phyloP scores from a whole-genome alignment of 2,329 filamentous ascomycete genomes.

The Sarocladiaceae sp. region DNA sequence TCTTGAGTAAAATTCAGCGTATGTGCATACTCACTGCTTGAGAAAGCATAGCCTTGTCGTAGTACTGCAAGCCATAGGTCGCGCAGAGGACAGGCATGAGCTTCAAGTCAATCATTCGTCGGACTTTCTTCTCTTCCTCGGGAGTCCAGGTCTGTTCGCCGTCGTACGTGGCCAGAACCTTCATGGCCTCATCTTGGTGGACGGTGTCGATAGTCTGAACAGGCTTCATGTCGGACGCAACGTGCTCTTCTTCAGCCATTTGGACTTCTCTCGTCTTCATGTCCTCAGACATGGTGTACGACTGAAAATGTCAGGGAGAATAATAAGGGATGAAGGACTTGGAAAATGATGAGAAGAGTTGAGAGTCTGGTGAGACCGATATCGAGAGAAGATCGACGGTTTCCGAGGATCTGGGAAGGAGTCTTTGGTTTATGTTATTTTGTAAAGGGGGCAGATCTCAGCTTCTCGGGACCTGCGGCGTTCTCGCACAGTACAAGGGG shows the following conservation, averaged over 20 bases:
- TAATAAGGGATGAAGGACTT: background rate
- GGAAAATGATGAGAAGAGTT: background rate
- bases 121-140: conserved; percentile 36
- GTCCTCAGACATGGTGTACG: conserved; percentile 1
- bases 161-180: conserved; percentile 26
- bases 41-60: conserved; percentile 49
- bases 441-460: background rate
- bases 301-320: too few species aligned
- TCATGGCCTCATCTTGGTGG: conserved; percentile 83
- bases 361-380: background rate
- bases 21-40: conserved; percentile 43
- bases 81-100: conserved; percentile 41
- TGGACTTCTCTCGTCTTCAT: background rate
- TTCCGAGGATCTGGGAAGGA: background rate
- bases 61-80: conserved; percentile 43
- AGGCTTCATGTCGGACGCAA: background rate
- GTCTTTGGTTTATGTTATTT: background rate
- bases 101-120: conserved; percentile 16
- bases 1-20: too few species aligned
- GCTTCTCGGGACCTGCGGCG: background rate
- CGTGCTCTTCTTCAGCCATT: conserved; percentile 5
- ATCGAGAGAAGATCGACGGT: background rate
- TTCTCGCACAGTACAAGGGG: background rate
- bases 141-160: conserved; percentile 38
- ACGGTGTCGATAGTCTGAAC: conserved; percentile 49